Evolutionary conservation across 352 stramenopile species (phyloP).

Genomic region (Aphanomyces astaci): DNA sequence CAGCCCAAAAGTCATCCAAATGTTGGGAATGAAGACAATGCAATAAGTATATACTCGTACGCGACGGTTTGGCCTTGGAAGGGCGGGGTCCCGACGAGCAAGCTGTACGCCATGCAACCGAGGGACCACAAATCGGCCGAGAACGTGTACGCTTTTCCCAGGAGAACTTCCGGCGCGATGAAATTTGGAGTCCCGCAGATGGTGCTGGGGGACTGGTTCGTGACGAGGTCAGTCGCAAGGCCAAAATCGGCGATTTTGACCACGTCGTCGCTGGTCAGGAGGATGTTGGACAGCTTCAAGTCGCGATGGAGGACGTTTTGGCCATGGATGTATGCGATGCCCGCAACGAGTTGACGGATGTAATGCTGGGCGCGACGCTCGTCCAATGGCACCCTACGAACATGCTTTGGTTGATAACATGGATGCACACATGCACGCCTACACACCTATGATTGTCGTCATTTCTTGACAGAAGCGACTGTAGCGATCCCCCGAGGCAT

Average conservation of each 20-base stretch:
- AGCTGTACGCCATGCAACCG: conserved; percentile 67
- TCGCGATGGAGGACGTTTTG: conserved; percentile 64
- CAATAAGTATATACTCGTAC: conserved; percentile 25
- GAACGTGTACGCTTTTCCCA: conserved; percentile 39
- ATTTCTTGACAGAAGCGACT: conserved; percentile 3
- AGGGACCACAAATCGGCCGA: conserved; percentile 75
- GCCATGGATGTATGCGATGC: conserved; percentile 53
- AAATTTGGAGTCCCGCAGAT: conserved; percentile 81
- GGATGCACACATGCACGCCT: background rate
- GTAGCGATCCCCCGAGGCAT: conserved; percentile 49
- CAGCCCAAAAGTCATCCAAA: too few species aligned
- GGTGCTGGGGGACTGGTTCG: conserved; percentile 33
- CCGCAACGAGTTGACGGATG: conserved; percentile 26
- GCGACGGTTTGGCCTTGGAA: conserved; percentile 71
- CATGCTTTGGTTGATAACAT: too few species aligned
- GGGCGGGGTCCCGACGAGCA: conserved; percentile 52
- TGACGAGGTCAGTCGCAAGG: conserved; percentile 33
- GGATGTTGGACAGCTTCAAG: conserved; percentile 67
- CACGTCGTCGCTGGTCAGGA: conserved; percentile 33
- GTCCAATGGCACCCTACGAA: background rate
- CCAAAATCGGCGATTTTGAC: conserved; percentile 22
- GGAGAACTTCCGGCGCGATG: conserved; percentile 68
- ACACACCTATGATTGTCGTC: background rate
- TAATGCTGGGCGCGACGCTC: conserved; percentile 7
- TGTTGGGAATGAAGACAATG: too few species aligned